Base-by-base conservation (phyloP, 2,329 filamentous ascomycete species). In the Paracoccidioides lutzii region DNA sequence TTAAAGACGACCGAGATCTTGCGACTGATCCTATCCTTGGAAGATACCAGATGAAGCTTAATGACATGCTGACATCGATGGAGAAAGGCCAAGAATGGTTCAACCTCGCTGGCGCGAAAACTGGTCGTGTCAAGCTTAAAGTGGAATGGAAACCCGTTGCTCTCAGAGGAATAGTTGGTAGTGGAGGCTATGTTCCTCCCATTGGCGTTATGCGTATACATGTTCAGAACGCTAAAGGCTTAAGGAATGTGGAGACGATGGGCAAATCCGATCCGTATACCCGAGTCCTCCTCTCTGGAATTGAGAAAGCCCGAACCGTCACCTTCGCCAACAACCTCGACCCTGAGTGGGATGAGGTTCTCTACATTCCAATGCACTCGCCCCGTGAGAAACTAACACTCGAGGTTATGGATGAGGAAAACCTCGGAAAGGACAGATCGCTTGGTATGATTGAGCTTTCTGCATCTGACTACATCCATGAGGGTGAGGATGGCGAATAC, bases 201-300 rank as follows among this genome's bases (percentile, higher is more conserved):
- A 88, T 98, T 61, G 93, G 93, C 72, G 90, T 98, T 28, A 88
- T 97, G 83, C 85, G 93, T 59, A 78, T 98, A 62, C 90, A 98
- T 71, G 91, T 97, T 76, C 81, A 88, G 73, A 84, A 81, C 65
- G 93, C 89, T 35, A 81, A 78, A 52, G 82, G 90, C 63, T 79
- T 98, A 45, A 87, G 90, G 58, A 98, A 98, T 69, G 80, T 96
- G 54, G 93, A 98, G 72, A 88, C 89, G 2, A 82, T 98, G 70
- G 93, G 93, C 72, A 97, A 97, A 72, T 97, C 93, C 0, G 94
- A 98, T 70, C 89, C 93, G 0, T 98, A 98, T 65, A 88, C 84
- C 28, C 85, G 91, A 44, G 86, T 97, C 1, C 72, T 96, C 54
- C 79, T 96, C 6, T 95, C 90, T 50, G 91, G 93, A 48, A 83